Evolutionary conservation across 208 protist genomes (phyloP).

Genomic region (Leishmania turanica): DNA sequence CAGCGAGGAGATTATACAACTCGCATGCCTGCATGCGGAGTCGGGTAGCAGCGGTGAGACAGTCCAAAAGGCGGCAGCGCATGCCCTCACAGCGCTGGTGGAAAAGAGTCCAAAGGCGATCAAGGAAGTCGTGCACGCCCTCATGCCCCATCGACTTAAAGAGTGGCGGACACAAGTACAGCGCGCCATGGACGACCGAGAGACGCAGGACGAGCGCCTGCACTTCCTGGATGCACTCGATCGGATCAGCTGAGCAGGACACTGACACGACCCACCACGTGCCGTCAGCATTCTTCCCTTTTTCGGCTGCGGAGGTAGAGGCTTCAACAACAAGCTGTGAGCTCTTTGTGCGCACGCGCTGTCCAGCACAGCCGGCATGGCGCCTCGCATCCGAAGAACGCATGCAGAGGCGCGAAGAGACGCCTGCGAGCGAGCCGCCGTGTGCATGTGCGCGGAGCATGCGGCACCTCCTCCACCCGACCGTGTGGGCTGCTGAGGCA

Average conservation of each 20-base stretch:
- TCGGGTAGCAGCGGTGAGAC: constrained; percentile 19
- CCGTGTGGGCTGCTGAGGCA: not conserved
- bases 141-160: constrained; percentile 35
- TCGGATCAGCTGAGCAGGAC: not conserved
- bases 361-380: not conserved
- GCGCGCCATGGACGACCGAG: constrained; percentile 27
- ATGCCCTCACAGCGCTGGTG: constrained; percentile 30
- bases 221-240: constrained; percentile 17
- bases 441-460: not conserved
- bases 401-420: no score
- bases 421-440: not conserved
- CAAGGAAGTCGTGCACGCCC: constrained; percentile 28
- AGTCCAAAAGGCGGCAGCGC: constrained; percentile 48
- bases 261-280: not conserved
- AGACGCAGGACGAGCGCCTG: constrained; percentile 14
- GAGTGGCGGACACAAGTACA: constrained; percentile 36
- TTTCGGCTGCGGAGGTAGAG: not conserved
- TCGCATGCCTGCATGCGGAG: constrained; percentile 30
- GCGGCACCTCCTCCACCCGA: not conserved
- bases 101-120: constrained; percentile 37
- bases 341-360: not conserved
- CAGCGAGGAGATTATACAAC: constrained; percentile 31
- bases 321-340: not conserved
- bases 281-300: not conserved
- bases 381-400: not conserved